phyloP scores from a whole-genome alignment of 257 asterid species.

The Handroanthus guayacan region DNA sequence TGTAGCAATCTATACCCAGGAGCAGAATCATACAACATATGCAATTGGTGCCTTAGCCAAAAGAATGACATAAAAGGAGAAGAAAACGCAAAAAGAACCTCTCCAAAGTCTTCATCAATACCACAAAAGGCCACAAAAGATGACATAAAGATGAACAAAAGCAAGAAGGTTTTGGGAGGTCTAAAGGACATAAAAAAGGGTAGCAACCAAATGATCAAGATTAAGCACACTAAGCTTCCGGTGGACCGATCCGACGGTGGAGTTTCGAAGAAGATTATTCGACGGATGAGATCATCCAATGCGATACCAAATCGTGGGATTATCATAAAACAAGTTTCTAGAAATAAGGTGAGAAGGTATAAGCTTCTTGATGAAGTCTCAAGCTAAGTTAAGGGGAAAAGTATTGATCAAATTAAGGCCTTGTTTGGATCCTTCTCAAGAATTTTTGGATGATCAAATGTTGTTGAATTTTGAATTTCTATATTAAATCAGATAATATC shows the following conservation, averaged over 20 bases:
- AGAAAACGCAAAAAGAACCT: slow-evolving; percentile 33
- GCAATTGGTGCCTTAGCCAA: slow-evolving; percentile 77
- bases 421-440: too few species aligned
- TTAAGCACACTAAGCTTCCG: slow-evolving; percentile 42
- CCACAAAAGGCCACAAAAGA: slow-evolving; percentile 34
- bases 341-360: slow-evolving; percentile 73
- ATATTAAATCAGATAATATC: too few species aligned
- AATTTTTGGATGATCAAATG: too few species aligned
- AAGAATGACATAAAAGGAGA: slow-evolving; percentile 35
- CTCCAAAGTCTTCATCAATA: slow-evolving; percentile 46
- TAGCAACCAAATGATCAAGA: slow-evolving; percentile 49
- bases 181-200: slow-evolving; percentile 19
- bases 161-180: slow-evolving; percentile 29
- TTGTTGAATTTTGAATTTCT: too few species aligned
- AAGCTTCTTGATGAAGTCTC: slow-evolving; percentile 81
- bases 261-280: slow-evolving; percentile 37
- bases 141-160: slow-evolving; percentile 44
- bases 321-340: slow-evolving; percentile 49
- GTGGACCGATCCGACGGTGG: slow-evolving; percentile 37
- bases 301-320: slow-evolving; percentile 41
- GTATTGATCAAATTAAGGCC: too few species aligned
- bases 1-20: slow-evolving; percentile 76
- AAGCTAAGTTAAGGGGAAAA: slow-evolving; percentile 26
- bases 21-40: slow-evolving; percentile 49
- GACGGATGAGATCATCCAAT: slow-evolving; percentile 62